Conservation (phyloP, 345 rosid genomes). For the Rhodamnia argentea region DNA sequence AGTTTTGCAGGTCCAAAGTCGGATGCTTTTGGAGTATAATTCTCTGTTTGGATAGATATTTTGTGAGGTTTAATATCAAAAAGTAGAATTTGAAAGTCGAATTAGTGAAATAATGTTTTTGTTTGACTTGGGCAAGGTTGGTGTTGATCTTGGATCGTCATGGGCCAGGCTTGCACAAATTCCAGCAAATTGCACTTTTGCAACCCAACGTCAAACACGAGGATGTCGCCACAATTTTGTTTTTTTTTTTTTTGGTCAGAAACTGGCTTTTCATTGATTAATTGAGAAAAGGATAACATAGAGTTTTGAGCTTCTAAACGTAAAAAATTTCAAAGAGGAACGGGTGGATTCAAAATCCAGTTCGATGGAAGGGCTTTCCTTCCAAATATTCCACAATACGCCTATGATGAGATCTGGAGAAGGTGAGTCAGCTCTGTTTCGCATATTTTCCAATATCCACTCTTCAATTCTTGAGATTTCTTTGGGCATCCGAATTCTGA, state of each 20-base stretch:
- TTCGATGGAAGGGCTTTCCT: rapidly evolving
- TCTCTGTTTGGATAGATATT: background rate
- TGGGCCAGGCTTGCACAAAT: background rate
- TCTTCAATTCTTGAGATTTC: too few relatives aligned
- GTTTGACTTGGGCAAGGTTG: background rate
- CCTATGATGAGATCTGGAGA: too few relatives aligned
- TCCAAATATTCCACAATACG: too few relatives aligned
- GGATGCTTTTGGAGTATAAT: rapidly evolving
- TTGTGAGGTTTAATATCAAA: background rate
- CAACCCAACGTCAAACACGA: too few relatives aligned
- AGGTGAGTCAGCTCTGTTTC: too few relatives aligned
- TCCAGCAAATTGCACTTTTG: background rate
- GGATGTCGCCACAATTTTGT: background rate
- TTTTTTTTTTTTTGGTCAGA: too few relatives aligned
- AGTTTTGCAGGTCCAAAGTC: background rate
- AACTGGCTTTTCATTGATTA: too few relatives aligned
- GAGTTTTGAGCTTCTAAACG: too few relatives aligned
- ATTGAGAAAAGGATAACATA: too few relatives aligned
- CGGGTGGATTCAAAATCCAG: background rate
- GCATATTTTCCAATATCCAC: too few relatives aligned
- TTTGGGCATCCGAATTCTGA: too few relatives aligned
- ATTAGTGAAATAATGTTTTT: too few relatives aligned
- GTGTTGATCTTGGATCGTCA: background rate
- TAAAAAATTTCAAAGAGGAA: background rate
- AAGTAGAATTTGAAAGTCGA: background rate